Percentiles rank a stretch among this genome's conserved stretches.
Evolutionary conservation across 805 yeast species (phyloP).

Genomic region (Saccharomyces kudriavzevii): DNA sequence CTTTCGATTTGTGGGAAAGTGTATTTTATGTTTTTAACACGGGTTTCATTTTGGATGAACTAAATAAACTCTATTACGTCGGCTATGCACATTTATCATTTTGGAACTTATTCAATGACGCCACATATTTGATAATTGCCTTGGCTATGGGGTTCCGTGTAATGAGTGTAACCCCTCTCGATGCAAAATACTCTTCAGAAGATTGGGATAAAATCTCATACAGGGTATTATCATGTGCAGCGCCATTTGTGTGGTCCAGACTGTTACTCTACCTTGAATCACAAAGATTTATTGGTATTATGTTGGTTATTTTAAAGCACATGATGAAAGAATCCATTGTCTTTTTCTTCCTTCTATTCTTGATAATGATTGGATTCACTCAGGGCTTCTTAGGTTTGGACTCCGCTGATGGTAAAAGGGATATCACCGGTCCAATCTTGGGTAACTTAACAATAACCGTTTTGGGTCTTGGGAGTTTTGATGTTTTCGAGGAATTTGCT

Average conservation of each 20-base stretch:
- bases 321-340: slow-evolving; percentile 84
- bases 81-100: slow-evolving; percentile 67
- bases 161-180: slow-evolving; percentile 25
- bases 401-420: slow-evolving; percentile 77
- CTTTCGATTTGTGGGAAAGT: slow-evolving; percentile 43
- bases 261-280: slow-evolving; percentile 70
- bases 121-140: slow-evolving; percentile 49
- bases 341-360: slow-evolving; percentile 63
- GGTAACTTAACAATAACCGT: slow-evolving; percentile 62
- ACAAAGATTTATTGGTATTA: slow-evolving; percentile 74
- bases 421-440: slow-evolving; percentile 58
- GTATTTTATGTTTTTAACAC: slow-evolving; percentile 57
- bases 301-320: slow-evolving; percentile 75
- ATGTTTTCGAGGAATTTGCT: slow-evolving; percentile 60
- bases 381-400: slow-evolving; percentile 86
- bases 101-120: slow-evolving; percentile 71
- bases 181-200: slow-evolving; percentile 19
- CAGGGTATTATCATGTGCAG: slow-evolving; percentile 65
- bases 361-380: slow-evolving; percentile 70
- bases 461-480: slow-evolving; percentile 66
- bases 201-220: slow-evolving; percentile 52
- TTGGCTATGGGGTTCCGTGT: slow-evolving; percentile 50
- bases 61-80: slow-evolving; percentile 63
- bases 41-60: slow-evolving; percentile 61
- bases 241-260: slow-evolving; percentile 84